Evolutionary conservation across 108 stramenopile species (phyloP), one percentile per base, ranked within the genome.

Genomic region (Nitzschia putrida): DNA sequence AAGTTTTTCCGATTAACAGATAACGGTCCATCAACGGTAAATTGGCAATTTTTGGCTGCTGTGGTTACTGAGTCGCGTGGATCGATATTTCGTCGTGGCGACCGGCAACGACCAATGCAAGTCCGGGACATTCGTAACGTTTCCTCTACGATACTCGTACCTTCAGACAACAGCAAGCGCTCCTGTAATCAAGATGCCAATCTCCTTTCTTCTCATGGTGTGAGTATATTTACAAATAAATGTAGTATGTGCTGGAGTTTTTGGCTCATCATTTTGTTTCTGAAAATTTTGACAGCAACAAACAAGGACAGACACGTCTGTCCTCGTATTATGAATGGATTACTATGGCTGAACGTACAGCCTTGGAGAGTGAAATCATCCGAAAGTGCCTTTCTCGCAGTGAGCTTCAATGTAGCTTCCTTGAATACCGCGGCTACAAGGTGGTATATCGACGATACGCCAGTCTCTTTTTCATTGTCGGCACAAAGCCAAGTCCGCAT

Each of bases 391-490:
- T 97, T 44, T 81, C 83, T 23, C 91, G 97, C 13, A 91, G 90
- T 11, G 97, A 97, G 73, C 54, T 94, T 40, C 95, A 96, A 67
- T 98, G 97, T 82, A 89, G 87, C 60, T 98, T 98, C 80, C 65
- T 96, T 38, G 95, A 98, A 76, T 95, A 96, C 72, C 89, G 97
- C 16, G 97, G 95, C 43, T 94, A 87, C 78, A 96, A 96, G 72
- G 93, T 96, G 7, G 90, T 96, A 51, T 98, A 98, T 72, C 80
- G 95, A 20, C 77, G 97, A 45, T 98, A 98, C 70, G 96, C 96
- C 25, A 92, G 88, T 66, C 83, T 96, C 6, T 98, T 94, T 79
- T 97, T 97, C 83, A 97, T 97, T 78, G 93, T 97, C 22, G 97
- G 97, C 22, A 92, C 88, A 12, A 92, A 93, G 66, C 87, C 91